Evolutionary conservation across 2,329 filamentous ascomycete genomes (phyloP).

Genomic region (Cercospora zeae-maydis): DNA sequence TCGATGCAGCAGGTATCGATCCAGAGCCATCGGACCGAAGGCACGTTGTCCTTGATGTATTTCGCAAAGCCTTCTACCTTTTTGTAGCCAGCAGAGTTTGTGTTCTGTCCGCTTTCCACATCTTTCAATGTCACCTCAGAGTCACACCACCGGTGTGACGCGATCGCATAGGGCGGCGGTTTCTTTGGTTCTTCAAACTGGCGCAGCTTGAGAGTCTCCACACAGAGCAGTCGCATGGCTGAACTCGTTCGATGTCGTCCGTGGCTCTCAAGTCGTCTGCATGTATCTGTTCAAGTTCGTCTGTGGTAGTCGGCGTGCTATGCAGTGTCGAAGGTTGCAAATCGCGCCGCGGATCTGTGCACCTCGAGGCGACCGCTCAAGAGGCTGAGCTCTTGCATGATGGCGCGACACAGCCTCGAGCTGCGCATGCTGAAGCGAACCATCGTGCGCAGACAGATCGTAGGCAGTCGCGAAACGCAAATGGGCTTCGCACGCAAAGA

Average conservation of each 20-base stretch:
- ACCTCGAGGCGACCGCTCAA: neutral
- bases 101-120: conserved; percentile 15
- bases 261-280: neutral
- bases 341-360: neutral
- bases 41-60: conserved; percentile 16
- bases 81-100: conserved; percentile 13
- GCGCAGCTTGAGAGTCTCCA: neutral
- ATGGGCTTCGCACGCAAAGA: neutral
- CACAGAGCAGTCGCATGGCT: neutral
- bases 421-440: neutral
- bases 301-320: neutral
- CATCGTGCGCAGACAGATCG: neutral
- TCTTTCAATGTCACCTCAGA: conserved; percentile 17
- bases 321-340: neutral
- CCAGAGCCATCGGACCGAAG: conserved; percentile 22
- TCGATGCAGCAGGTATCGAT: conserved; percentile 30
- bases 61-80: conserved; percentile 22
- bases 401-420: neutral
- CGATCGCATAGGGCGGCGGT: conserved; percentile 14
- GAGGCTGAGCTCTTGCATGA: neutral
- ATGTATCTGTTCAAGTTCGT: neutral
- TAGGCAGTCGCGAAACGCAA: neutral
- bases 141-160: conserved; percentile 22
- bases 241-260: neutral
- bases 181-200: neutral